A percentile compares a stretch with the other conserved stretches of the same genome.
phyloP scores from a whole-genome alignment of 2,329 filamentous ascomycete genomes.

The Aspergillus tubingensis region DNA sequence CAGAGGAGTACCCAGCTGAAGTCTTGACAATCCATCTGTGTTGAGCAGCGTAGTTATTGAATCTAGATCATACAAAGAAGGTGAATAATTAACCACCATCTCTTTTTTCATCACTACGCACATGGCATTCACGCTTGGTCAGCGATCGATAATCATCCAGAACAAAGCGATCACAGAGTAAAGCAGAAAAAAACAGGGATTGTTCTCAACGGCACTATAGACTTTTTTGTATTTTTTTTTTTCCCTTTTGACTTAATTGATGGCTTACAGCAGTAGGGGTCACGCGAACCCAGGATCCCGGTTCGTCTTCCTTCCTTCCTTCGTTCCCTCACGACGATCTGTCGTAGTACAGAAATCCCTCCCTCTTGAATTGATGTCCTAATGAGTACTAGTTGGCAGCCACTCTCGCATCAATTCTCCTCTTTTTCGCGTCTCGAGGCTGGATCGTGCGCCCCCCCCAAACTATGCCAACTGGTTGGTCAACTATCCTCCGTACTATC shows the following conservation, averaged over 20 bases:
- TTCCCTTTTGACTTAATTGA: neutral
- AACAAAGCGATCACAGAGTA: neutral
- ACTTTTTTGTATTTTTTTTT: neutral
- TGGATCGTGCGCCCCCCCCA: neutral
- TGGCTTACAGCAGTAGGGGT: neutral
- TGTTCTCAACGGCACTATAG: neutral
- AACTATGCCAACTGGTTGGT: neutral
- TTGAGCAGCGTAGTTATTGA: too few relatives aligned
- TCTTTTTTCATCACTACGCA: neutral
- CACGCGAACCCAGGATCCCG: neutral
- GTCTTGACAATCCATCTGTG: too few relatives aligned
- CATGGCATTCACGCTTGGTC: conserved; percentile 1
- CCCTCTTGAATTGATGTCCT: neutral
- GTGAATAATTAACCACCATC: neutral
- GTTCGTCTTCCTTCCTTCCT: neutral
- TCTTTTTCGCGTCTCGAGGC: neutral
- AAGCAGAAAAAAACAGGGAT: neutral
- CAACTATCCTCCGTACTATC: neutral
- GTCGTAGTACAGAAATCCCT: neutral
- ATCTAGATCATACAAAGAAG: too few relatives aligned
- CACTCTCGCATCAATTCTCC: neutral
- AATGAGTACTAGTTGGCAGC: neutral
- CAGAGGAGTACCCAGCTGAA: too few relatives aligned
- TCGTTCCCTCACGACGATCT: neutral
- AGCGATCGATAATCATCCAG: neutral